A percentile compares a stretch with the other conserved stretches of the same genome.
These are phyloP conservation scores for Talaromyces sp. DNA, from an alignment of 2,329 filamentous ascomycete genomes.

Conservation along the genomic window DNA sequence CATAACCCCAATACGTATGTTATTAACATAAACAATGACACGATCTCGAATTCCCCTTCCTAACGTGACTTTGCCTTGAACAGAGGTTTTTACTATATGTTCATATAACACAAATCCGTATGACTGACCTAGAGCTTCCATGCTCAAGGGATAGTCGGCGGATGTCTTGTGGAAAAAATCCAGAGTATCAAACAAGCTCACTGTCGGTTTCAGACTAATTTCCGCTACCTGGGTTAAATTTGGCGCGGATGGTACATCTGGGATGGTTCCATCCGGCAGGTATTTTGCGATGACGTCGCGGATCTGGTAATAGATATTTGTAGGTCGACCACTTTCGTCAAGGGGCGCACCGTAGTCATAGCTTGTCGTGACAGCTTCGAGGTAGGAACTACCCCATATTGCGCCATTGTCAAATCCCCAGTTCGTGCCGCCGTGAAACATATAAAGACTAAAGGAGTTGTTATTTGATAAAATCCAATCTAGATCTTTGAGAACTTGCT, in stretches of 20 bases:
- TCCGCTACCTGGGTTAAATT: not conserved
- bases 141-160: slow-evolving; percentile 32
- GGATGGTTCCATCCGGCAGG: not conserved
- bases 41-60: slow-evolving; percentile 46
- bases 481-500: slow-evolving; percentile 24
- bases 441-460: slow-evolving; percentile 48
- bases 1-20: slow-evolving; percentile 38
- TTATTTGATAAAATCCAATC: slow-evolving; percentile 35
- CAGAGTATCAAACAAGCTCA: slow-evolving; percentile 1
- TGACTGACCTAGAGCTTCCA: slow-evolving; percentile 45
- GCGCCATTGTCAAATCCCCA: slow-evolving; percentile 48
- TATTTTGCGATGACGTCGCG: slow-evolving; percentile 5
- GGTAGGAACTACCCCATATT: slow-evolving; percentile 35
- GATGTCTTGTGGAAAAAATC: slow-evolving; percentile 14
- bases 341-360: slow-evolving; percentile 51
- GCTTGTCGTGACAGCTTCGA: slow-evolving; percentile 41
- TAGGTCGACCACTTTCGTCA: slow-evolving; percentile 47
- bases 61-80: slow-evolving; percentile 32
- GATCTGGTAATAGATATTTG: slow-evolving; percentile 40
- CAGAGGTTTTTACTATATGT: slow-evolving; percentile 21
- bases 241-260: not conserved
- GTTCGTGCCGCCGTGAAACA: slow-evolving; percentile 53
- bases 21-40: slow-evolving; percentile 47
- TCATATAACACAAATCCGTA: slow-evolving; percentile 45
- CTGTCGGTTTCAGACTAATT: slow-evolving; percentile 2